Conservation (phyloP, 805 yeast species). For the Schwanniomyces sp. region DNA sequence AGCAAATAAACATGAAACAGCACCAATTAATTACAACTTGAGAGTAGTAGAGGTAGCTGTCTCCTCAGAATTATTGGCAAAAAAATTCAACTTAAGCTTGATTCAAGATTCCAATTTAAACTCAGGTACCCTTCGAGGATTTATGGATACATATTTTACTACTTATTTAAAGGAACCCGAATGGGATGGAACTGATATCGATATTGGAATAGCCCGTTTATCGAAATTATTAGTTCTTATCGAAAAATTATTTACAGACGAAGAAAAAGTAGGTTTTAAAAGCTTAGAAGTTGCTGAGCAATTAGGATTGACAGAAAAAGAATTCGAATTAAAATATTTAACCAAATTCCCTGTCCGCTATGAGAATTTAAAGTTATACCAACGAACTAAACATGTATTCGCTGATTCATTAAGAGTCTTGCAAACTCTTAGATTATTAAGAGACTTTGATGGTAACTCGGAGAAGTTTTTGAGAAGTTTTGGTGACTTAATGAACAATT, state of each 20-base stretch:
- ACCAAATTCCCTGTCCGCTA: constrained; percentile 56
- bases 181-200: constrained; percentile 49
- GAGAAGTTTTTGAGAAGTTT: constrained; percentile 40
- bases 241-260: constrained; percentile 35
- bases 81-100: constrained; percentile 41
- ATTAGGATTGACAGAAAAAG: constrained; percentile 41
- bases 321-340: constrained; percentile 47
- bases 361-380: constrained; percentile 53
- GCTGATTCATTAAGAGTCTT: constrained; percentile 61
- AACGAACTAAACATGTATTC: constrained; percentile 62
- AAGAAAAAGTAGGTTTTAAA: constrained; percentile 48
- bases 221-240: constrained; percentile 41
- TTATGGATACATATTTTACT: constrained; percentile 51
- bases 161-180: constrained; percentile 22
- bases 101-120: constrained; percentile 50
- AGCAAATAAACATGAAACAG: constrained; percentile 68
- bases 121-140: constrained; percentile 65
- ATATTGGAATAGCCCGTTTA: constrained; percentile 41
- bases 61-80: constrained; percentile 62
- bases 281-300: constrained; percentile 46
- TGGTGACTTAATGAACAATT: constrained; percentile 58
- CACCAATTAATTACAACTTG: constrained; percentile 66
- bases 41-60: constrained; percentile 71
- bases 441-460: constrained; percentile 18
- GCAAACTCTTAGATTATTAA: constrained; percentile 44